Base-by-base conservation (phyloP, 2,329 filamentous ascomycete species). In the Elsinoe australis region DNA sequence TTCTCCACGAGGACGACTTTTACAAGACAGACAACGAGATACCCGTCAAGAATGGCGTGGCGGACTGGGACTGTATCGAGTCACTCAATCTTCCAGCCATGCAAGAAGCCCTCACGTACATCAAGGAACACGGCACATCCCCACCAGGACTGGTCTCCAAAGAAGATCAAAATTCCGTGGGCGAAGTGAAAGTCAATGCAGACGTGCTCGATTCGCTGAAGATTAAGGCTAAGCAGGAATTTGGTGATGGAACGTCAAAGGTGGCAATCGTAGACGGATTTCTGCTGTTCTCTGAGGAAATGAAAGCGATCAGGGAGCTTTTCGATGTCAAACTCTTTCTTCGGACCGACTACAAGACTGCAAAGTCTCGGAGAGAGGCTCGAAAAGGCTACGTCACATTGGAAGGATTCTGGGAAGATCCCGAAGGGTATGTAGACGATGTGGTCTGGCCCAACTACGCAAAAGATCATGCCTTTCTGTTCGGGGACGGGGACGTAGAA, bases 391-490 rank as follows among this genome's bases (percentile, higher is more conserved):
- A 92, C 63, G 84, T 87, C 22, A 90, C 86, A 35, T 61, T 68
- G 29, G 73, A 95, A 59, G 90, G 89, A 21, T 98, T 95, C 69
- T 98, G 92, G 92, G 76, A 82, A 49, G 92, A 98, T 64, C 92
- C 92, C 0, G 87, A 87, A 0, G 89, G 87, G 0, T 98, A 96
- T 63, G 88, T 96, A 29, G 89, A 96, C 63, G 78, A 85, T 62
- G 77, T 98, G 48, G 92, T 98, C 3, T 98, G 92, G 92, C 90
- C 90, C 3, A 90, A 94, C 58, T 96, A 95, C 65, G 85, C 85
- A 3, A 72, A 76, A 47, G 79, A 87, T 58, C 89, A 96, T 67
- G 71, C 71, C 17, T 94, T 86, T 74, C 70, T 98, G 63, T 92
- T 95, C 61, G 66, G 81, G 54, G 67, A 70, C 5, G 82, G 78